Evolutionary conservation across 2,329 filamentous ascomycete species (phyloP).

Genomic region (Curvularia sp.): DNA sequence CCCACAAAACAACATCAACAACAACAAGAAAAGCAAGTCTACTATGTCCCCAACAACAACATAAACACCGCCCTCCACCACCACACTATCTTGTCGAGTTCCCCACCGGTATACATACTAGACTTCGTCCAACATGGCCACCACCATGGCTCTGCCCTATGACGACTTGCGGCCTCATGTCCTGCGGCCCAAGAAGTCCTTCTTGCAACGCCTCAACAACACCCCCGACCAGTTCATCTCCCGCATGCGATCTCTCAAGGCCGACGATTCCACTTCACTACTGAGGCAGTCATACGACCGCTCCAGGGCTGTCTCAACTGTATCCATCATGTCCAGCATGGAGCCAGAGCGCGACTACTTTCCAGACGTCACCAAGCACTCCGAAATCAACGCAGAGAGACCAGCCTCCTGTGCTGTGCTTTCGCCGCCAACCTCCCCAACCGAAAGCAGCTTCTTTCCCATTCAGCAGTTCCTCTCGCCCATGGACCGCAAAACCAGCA

Average conservation of each 20-base stretch:
- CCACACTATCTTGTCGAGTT: background rate
- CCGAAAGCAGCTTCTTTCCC: constrained; percentile 16
- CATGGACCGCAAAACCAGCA: constrained; percentile 15
- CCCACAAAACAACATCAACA: constrained; percentile 15
- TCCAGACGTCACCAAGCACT: constrained; percentile 9
- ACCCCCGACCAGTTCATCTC: constrained; percentile 19
- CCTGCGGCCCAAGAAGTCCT: constrained; percentile 23
- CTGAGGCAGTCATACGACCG: constrained; percentile 6
- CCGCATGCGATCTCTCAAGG: constrained; percentile 20
- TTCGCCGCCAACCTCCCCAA: constrained; percentile 12
- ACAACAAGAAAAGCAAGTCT: constrained; percentile 14
- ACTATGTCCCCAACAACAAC: constrained; percentile 12
- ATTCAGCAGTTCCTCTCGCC: constrained; percentile 14
- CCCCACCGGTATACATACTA: constrained; percentile 1
- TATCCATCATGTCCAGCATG: constrained; percentile 11
- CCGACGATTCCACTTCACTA: constrained; percentile 1
- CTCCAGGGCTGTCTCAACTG: constrained; percentile 11
- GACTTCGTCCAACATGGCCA: constrained; percentile 14
- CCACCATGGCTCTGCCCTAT: constrained; percentile 23
- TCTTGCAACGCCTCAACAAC: constrained; percentile 26
- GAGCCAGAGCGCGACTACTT: constrained; percentile 15
- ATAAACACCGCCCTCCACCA: constrained; percentile 9
- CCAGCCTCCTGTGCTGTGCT: constrained; percentile 7
- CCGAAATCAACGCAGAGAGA: constrained; percentile 7
- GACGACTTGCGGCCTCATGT: constrained; percentile 18